Conservation (phyloP, 257 asterid genomes). For the Jaltomata sinuosa region DNA sequence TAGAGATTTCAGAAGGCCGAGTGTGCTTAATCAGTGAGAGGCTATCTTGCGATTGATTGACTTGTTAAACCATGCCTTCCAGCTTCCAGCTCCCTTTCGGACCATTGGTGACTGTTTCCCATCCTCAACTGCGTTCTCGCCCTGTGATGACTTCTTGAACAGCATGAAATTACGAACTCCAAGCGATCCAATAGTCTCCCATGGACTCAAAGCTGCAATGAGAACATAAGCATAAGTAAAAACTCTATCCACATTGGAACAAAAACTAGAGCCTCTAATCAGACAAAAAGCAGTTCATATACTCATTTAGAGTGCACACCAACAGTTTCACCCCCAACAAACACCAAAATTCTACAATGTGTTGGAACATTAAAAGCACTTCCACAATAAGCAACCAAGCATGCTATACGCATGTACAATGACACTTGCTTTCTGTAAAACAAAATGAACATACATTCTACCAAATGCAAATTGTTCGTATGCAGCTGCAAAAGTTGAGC, state of each 20-base stretch:
- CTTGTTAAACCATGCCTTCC: conserved; percentile 60
- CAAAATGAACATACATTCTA: neutral
- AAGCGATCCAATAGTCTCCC: conserved; percentile 79
- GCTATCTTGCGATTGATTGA: conserved; percentile 42
- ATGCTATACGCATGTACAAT: neutral
- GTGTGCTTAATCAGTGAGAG: conserved; percentile 23
- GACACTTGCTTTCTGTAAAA: neutral
- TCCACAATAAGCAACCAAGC: neutral
- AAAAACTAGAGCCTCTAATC: neutral
- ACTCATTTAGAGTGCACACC: neutral
- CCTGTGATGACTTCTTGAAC: conserved; percentile 62
- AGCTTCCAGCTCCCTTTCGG: conserved; percentile 43
- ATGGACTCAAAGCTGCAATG: conserved; percentile 59
- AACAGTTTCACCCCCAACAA: neutral
- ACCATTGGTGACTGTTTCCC: conserved; percentile 20
- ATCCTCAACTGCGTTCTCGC: conserved; percentile 13
- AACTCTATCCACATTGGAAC: neutral
- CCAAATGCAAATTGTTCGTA: neutral
- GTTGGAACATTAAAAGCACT: neutral
- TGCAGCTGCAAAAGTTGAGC: neutral
- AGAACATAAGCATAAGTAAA: neutral
- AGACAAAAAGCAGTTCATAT: neutral
- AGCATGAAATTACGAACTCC: conserved; percentile 80
- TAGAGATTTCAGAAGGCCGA: neutral
- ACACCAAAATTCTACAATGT: neutral